phyloP scores from a whole-genome alignment of 148 eudicot species.

The Camellia japonica region DNA sequence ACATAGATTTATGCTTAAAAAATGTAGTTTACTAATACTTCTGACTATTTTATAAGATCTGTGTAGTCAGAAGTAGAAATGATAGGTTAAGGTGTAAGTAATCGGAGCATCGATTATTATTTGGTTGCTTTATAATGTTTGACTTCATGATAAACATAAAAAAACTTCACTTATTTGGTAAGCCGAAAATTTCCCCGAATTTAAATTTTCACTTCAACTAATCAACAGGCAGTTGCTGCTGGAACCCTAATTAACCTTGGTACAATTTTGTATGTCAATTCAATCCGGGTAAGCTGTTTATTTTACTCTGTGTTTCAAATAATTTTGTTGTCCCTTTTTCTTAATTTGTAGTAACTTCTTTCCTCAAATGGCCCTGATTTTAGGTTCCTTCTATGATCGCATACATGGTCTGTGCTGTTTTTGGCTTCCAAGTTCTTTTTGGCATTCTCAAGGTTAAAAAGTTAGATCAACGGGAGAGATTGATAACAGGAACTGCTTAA shows the following conservation, averaged over 20 bases:
- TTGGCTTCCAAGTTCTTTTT: slow-evolving; percentile 82
- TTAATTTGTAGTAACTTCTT: slow-evolving; percentile 8
- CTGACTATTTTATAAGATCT: no score
- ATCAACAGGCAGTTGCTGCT: slow-evolving; percentile 82
- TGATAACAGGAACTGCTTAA: slow-evolving; percentile 95
- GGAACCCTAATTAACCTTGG: slow-evolving; percentile 93
- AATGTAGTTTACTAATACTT: background rate
- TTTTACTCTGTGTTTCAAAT: background rate
- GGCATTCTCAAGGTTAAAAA: slow-evolving; percentile 81
- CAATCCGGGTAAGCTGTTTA: slow-evolving; percentile 64
- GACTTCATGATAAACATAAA: background rate
- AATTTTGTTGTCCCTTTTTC: background rate
- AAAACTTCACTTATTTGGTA: background rate
- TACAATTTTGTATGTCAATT: slow-evolving; percentile 74
- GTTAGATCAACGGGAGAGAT: slow-evolving; percentile 75
- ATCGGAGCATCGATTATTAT: background rate
- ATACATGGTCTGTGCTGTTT: slow-evolving; percentile 57
- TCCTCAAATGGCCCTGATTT: slow-evolving; percentile 13
- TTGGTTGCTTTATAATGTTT: background rate
- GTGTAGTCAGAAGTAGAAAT: background rate
- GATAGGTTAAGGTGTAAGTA: background rate
- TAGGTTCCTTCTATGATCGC: slow-evolving; percentile 78
- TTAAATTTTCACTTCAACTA: slow-evolving; percentile 13
- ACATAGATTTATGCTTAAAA: background rate
- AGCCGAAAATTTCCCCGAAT: background rate